Percentiles rank a stretch among this genome's conserved stretches.
These are phyloP conservation scores for Ustilago loliicola DNA, from an alignment of 1,284 basidiomycete species.

Conservation along the genomic window DNA sequence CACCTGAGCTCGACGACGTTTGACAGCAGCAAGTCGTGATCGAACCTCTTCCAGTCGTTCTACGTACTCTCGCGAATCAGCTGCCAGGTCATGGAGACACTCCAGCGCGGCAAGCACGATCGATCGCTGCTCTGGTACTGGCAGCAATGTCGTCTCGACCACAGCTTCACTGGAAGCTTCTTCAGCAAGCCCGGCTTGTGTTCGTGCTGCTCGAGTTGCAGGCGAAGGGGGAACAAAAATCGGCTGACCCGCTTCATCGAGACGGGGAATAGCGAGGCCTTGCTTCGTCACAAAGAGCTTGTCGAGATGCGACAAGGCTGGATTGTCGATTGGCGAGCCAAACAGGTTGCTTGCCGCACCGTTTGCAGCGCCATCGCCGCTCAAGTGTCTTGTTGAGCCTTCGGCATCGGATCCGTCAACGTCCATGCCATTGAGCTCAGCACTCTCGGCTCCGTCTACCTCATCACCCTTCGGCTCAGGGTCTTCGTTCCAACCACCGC, in stretches of 20 bases:
- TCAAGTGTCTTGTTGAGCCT: constrained; percentile 12
- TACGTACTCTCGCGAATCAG: constrained; percentile 74
- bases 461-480: constrained; percentile 43
- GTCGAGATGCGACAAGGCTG: constrained; percentile 64
- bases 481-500: constrained; percentile 52
- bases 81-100: constrained; percentile 71
- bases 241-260: constrained; percentile 51
- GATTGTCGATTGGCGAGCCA: constrained; percentile 51
- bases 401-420: constrained; percentile 31
- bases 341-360: constrained; percentile 24
- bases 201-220: constrained; percentile 20
- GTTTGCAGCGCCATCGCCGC: constrained; percentile 11
- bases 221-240: constrained; percentile 45
- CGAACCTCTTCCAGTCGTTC: constrained; percentile 73
- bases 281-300: constrained; percentile 65
- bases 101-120: constrained; percentile 65
- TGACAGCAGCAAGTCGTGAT: constrained; percentile 72
- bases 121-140: constrained; percentile 62
- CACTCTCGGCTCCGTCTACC: constrained; percentile 4
- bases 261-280: constrained; percentile 56
- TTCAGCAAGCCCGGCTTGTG: constrained; percentile 21
- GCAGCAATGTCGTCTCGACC: constrained; percentile 52
- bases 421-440: constrained; percentile 42
- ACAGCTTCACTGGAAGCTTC: constrained; percentile 32
- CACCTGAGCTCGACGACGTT: constrained; percentile 72